Conservation (phyloP, 2,329 filamentous ascomycete species). For the Monosporascus ibericus region DNA sequence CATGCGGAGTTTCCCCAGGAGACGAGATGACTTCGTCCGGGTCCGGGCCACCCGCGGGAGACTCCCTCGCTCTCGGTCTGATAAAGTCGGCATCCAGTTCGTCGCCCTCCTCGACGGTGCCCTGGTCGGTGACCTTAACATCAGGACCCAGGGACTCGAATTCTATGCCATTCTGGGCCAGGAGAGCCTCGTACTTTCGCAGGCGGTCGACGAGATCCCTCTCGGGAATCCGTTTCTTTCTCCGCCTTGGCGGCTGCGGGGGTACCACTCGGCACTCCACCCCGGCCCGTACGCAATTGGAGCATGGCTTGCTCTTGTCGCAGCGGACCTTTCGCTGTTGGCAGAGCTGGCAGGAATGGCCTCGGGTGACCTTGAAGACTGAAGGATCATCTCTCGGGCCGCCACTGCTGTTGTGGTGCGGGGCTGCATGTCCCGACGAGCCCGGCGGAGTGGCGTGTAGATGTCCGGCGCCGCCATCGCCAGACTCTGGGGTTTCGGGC, state of each 20-base stretch:
- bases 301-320: constrained; percentile 66
- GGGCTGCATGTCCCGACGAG: constrained; percentile 22
- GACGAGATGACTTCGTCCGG: constrained; percentile 23
- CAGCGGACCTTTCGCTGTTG: constrained; percentile 73
- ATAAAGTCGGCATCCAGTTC: constrained; percentile 52
- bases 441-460: constrained; percentile 22
- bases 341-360: constrained; percentile 63
- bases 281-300: constrained; percentile 58
- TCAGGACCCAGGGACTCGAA: constrained; percentile 61
- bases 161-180: constrained; percentile 59
- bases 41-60: constrained; percentile 39
- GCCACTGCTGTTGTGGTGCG: constrained; percentile 17
- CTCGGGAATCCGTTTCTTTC: constrained; percentile 62
- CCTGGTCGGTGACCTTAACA: constrained; percentile 32
- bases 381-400: constrained; percentile 30
- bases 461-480: constrained; percentile 20
- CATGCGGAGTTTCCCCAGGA: constrained; percentile 21
- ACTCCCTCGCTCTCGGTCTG: constrained; percentile 40
- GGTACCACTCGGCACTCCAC: constrained; percentile 56
- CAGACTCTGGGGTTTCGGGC: constrained; percentile 25
- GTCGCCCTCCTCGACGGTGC: constrained; percentile 44
- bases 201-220: constrained; percentile 65
- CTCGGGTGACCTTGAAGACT: constrained; percentile 49
- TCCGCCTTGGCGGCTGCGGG: constrained; percentile 49
- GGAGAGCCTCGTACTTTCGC: constrained; percentile 59